Conservation (phyloP, 805 yeast genomes). For the Metschnikowia matae region DNA sequence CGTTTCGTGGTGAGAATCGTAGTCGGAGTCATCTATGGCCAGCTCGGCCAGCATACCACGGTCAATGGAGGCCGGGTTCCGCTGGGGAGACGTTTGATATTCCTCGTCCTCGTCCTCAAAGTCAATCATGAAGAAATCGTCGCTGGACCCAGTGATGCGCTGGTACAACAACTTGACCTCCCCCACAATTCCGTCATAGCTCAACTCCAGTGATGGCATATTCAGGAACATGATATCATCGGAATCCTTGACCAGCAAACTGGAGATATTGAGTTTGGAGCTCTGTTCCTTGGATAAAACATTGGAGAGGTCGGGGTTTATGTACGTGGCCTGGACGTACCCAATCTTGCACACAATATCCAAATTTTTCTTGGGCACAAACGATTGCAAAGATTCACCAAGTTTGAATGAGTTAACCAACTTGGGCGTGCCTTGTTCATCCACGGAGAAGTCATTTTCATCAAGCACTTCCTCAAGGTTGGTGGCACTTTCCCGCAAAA, state of each 20-base stretch:
- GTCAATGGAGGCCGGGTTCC: neutral
- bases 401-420: constrained; percentile 72
- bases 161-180: constrained; percentile 75
- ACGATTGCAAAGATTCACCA: constrained; percentile 80
- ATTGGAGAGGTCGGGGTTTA: constrained; percentile 37
- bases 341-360: constrained; percentile 42
- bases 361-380: constrained; percentile 71
- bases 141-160: constrained; percentile 84
- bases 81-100: constrained; percentile 7
- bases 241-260: constrained; percentile 16
- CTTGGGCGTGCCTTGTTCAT: constrained; percentile 54
- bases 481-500: constrained; percentile 68
- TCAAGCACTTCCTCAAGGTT: constrained; percentile 45
- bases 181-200: constrained; percentile 86
- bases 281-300: constrained; percentile 26
- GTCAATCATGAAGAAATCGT: constrained; percentile 93
- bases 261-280: constrained; percentile 24
- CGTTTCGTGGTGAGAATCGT: constrained; percentile 35
- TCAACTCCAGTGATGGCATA: constrained; percentile 80
- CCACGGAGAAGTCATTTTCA: constrained; percentile 32
- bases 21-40: constrained; percentile 20
- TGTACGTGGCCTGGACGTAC: constrained; percentile 34
- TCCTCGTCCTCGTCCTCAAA: constrained; percentile 89
- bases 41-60: constrained; percentile 15
- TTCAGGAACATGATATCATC: constrained; percentile 38